A percentile compares a stretch with the other conserved stretches of the same genome.
Evolutionary conservation across 345 rosid genomes (phyloP).

Genomic region (Hypericum perforatum): DNA sequence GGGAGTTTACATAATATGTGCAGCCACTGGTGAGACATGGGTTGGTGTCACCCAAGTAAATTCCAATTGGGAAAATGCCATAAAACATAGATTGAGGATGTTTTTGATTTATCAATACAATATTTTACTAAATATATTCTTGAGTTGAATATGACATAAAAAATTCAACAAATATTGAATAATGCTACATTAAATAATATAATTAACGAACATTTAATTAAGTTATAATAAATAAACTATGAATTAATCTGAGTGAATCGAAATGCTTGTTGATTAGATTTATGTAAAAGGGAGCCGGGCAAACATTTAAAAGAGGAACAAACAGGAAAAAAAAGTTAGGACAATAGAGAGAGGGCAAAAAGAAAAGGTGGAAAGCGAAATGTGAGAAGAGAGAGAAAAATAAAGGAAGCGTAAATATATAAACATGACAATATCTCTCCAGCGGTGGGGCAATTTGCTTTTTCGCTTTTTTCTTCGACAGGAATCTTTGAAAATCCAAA

Average conservation of each 20-base stretch:
- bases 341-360: neutral
- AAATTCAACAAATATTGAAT: too few species aligned
- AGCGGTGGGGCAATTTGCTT: constrained; percentile 34
- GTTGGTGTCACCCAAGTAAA: constrained; percentile 7
- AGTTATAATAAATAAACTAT: too few species aligned
- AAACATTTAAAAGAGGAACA: constrained; percentile 39
- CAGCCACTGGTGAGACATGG: constrained; percentile 21
- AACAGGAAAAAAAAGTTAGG: constrained; percentile 26
- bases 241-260: too few species aligned
- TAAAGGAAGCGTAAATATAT: neutral
- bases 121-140: too few species aligned
- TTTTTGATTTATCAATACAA: neutral
- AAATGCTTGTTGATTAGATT: too few species aligned
- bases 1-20: constrained; percentile 11
- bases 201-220: too few species aligned
- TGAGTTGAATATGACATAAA: too few species aligned
- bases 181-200: too few species aligned
- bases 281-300: constrained; percentile 7
- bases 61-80: constrained; percentile 17
- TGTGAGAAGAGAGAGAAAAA: constrained; percentile 20
- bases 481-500: constrained; percentile 56
- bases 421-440: neutral
- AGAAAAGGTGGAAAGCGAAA: constrained; percentile 28
- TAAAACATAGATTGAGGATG: neutral
- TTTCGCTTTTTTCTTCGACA: constrained; percentile 35